Evolutionary conservation across 305 asterid genomes (phyloP).

Genomic region (Ilex paraguariensis): DNA sequence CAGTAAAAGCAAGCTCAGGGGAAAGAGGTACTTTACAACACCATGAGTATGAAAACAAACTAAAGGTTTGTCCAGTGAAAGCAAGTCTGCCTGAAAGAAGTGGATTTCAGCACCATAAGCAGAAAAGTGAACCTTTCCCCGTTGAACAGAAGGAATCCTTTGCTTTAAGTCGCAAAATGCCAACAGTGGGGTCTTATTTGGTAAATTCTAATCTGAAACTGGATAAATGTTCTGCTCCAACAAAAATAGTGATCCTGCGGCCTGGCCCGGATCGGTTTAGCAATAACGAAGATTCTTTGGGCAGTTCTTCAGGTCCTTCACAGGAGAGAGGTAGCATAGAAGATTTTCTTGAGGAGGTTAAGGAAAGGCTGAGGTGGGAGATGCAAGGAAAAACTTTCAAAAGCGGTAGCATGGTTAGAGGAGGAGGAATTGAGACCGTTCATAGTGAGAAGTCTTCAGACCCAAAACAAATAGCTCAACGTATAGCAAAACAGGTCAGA

Average conservation of each 20-base stretch:
- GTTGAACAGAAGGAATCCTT: slow-evolving; percentile 29
- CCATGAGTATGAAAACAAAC: slow-evolving; percentile 22
- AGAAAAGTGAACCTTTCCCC: slow-evolving; percentile 20
- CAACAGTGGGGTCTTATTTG: slow-evolving; percentile 25
- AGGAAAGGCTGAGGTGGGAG: slow-evolving; percentile 80
- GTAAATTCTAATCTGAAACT: slow-evolving; percentile 20
- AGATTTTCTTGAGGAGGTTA: slow-evolving; percentile 89
- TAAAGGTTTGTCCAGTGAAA: slow-evolving; percentile 16
- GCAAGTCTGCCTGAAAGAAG: slow-evolving; percentile 25
- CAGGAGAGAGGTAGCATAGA: slow-evolving; percentile 63
- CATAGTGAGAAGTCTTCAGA: slow-evolving; percentile 72
- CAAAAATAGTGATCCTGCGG: slow-evolving; percentile 80
- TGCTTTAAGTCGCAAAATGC: slow-evolving; percentile 23
- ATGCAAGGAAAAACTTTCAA: slow-evolving; percentile 60
- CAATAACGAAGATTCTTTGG: slow-evolving; percentile 55
- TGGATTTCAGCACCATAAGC: slow-evolving; percentile 23
- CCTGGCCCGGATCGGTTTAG: slow-evolving; percentile 65
- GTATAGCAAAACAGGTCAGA: slow-evolving; percentile 70
- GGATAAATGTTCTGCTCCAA: slow-evolving; percentile 39
- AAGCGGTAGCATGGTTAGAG: slow-evolving; percentile 59
- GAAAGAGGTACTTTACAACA: slow-evolving; percentile 27
- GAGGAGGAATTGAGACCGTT: slow-evolving; percentile 88
- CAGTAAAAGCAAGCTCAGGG: slow-evolving; percentile 19
- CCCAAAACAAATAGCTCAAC: slow-evolving; percentile 71
- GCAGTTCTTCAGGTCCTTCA: slow-evolving; percentile 70